Evolutionary conservation across 1,139 yeast species (phyloP).

Genomic region (Pichia sp.): DNA sequence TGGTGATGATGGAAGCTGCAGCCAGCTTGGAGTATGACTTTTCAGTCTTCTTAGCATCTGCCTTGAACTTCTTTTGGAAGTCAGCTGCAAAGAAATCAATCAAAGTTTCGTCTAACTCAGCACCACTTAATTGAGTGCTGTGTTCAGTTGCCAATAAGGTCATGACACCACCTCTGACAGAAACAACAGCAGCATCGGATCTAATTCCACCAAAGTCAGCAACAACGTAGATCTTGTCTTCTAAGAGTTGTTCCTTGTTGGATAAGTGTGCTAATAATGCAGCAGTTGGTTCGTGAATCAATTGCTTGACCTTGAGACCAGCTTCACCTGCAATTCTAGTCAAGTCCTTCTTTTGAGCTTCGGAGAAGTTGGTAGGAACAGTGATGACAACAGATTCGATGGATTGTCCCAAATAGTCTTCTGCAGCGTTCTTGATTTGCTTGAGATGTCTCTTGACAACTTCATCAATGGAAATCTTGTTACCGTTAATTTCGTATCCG

Average conservation of each 20-base stretch:
- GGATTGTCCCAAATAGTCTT: constrained; percentile 78
- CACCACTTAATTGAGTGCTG: constrained; percentile 82
- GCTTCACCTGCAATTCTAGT: constrained; percentile 58
- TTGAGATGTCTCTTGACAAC: constrained; percentile 77
- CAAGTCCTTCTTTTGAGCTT: constrained; percentile 62
- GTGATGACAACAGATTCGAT: constrained; percentile 83
- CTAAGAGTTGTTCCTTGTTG: constrained; percentile 43
- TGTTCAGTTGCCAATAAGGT: constrained; percentile 86
- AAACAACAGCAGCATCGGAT: constrained; percentile 91
- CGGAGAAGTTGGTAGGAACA: constrained; percentile 84
- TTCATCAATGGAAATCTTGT: constrained; percentile 59
- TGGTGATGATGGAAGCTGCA: constrained; percentile 77
- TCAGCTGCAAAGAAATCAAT: constrained; percentile 86
- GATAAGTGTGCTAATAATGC: constrained; percentile 76
- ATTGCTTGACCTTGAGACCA: constrained; percentile 75
- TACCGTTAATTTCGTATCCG: constrained; percentile 54
- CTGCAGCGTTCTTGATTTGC: constrained; percentile 83
- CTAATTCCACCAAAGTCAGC: constrained; percentile 97
- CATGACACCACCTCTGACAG: constrained; percentile 90
- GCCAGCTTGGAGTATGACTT: constrained; percentile 86
- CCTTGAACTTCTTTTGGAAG: constrained; percentile 80
- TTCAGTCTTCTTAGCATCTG: constrained; percentile 73
- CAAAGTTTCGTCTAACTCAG: constrained; percentile 70
- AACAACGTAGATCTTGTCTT: constrained; percentile 82
- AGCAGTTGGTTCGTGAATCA: constrained; percentile 89